A percentile compares a stretch with the other conserved stretches of the same genome.
Conservation (phyloP, 1,284 basidiomycete species). For the Heterobasidion irregulare region DNA sequence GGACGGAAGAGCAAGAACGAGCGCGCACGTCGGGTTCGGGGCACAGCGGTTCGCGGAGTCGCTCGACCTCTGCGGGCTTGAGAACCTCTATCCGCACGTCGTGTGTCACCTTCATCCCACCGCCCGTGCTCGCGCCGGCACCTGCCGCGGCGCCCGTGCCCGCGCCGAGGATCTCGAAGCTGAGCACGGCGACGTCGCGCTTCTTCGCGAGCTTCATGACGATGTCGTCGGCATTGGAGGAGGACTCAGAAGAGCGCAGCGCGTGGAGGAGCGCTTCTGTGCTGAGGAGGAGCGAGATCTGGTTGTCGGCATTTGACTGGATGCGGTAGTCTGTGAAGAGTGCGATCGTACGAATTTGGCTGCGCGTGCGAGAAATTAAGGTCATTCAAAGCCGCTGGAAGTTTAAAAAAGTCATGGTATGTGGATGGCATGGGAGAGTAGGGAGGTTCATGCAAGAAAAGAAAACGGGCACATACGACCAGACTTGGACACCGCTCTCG, state of each 20-base stretch:
- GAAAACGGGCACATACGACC: slow-evolving; percentile 62
- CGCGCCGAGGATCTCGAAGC: slow-evolving; percentile 60
- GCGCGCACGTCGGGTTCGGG: slow-evolving; percentile 79
- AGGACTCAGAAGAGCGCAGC: slow-evolving; percentile 47
- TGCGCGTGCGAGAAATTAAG: slow-evolving; percentile 14
- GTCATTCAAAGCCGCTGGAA: neutral
- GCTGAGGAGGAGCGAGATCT: slow-evolving; percentile 67
- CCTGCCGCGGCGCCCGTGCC: slow-evolving; percentile 18
- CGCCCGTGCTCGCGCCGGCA: slow-evolving; percentile 28
- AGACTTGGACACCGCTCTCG: slow-evolving; percentile 84
- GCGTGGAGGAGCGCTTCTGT: slow-evolving; percentile 74
- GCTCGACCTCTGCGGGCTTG: slow-evolving; percentile 62
- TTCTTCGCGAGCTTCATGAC: slow-evolving; percentile 82
- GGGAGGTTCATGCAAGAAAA: too few relatives aligned
- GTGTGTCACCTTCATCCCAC: slow-evolving; percentile 53
- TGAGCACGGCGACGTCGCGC: slow-evolving; percentile 64
- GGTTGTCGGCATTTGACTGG: slow-evolving; percentile 80
- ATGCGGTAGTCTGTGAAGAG: slow-evolving; percentile 81
- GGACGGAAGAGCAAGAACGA: neutral
- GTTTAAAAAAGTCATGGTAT: too few relatives aligned
- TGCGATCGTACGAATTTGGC: slow-evolving; percentile 58
- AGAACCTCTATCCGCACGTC: slow-evolving; percentile 76
- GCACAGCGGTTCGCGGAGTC: slow-evolving; percentile 76
- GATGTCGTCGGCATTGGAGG: slow-evolving; percentile 51
- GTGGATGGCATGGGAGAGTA: too few relatives aligned